Evolutionary conservation across 164 flowering plant genomes (phyloP).

Genomic region (Vitis rupestris): DNA sequence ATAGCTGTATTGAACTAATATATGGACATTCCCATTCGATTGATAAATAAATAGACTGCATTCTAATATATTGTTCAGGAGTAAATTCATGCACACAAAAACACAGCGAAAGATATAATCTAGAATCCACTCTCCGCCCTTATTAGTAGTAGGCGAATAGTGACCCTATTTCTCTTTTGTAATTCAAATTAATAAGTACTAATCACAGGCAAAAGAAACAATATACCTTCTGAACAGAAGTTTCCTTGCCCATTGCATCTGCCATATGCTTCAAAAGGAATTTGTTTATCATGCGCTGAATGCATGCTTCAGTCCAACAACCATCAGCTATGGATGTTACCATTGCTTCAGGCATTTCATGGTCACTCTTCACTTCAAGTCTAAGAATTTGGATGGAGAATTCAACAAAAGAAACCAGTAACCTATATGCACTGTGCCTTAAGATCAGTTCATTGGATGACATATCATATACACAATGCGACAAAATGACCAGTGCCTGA

Average conservation of each 20-base stretch:
- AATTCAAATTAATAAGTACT: no score
- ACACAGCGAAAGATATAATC: no score
- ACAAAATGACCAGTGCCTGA: slow-evolving; percentile 62
- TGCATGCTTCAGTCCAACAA: slow-evolving; percentile 49
- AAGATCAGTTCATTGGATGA: slow-evolving; percentile 66
- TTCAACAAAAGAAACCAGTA: slow-evolving; percentile 63
- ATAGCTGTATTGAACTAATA: no score
- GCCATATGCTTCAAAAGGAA: slow-evolving; percentile 76
- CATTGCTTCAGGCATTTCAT: slow-evolving; percentile 21
- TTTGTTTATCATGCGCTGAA: slow-evolving; percentile 49
- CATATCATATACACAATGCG: slow-evolving; percentile 81
- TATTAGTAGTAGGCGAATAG: no score
- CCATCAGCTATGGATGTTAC: slow-evolving; percentile 13
- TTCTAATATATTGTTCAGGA: no score
- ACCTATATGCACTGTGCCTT: slow-evolving; percentile 71
- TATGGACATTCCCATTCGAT: no score
- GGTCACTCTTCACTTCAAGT: slow-evolving; percentile 14
- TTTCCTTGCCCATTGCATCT: slow-evolving; percentile 56
- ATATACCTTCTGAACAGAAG: slow-evolving; percentile 62
- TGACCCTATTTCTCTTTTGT: no score
- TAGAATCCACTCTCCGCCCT: no score
- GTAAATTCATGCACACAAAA: no score
- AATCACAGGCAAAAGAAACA: background rate
- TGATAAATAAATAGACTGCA: no score
- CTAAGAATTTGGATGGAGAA: slow-evolving; percentile 47